Conservation (phyloP, 2,329 filamentous ascomycete genomes). For the Aspergillus niger region DNA sequence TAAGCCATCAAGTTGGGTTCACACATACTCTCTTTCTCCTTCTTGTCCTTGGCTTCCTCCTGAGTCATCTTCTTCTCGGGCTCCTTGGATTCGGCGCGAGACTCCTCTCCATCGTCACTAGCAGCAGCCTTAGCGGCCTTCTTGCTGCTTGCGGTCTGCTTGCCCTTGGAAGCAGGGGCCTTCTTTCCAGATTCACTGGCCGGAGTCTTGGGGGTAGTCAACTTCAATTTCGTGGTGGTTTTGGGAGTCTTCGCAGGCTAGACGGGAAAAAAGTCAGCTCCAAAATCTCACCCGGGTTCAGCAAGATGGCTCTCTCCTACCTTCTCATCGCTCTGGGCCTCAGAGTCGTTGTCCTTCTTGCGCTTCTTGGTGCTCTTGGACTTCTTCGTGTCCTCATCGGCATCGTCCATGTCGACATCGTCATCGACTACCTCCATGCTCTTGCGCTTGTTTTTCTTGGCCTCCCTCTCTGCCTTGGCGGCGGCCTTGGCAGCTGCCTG, state of each 20-base stretch:
- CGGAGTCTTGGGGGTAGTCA: slow-evolving; percentile 62
- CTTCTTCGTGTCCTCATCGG: slow-evolving; percentile 51
- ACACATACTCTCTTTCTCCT: slow-evolving; percentile 57
- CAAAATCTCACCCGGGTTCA: not conserved
- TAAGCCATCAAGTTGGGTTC: not conserved
- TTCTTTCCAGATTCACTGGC: slow-evolving; percentile 49
- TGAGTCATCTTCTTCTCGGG: slow-evolving; percentile 58
- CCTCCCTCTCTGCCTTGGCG: slow-evolving; percentile 56
- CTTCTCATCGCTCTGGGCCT: slow-evolving; percentile 70
- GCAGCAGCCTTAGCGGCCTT: slow-evolving; percentile 59
- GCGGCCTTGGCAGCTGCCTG: slow-evolving; percentile 58
- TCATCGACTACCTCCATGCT: slow-evolving; percentile 54
- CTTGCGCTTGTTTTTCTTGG: slow-evolving; percentile 53
- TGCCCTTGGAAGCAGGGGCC: slow-evolving; percentile 55
- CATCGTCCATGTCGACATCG: slow-evolving; percentile 58
- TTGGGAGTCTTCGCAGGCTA: slow-evolving; percentile 68
- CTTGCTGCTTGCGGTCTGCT: slow-evolving; percentile 59
- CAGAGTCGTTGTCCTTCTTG: slow-evolving; percentile 68
- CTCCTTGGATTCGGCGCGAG: slow-evolving; percentile 54
- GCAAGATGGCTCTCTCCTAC: slow-evolving; percentile 46
- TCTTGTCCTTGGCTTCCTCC: slow-evolving; percentile 58
- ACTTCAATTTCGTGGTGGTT: slow-evolving; percentile 54
- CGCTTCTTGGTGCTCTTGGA: slow-evolving; percentile 71
- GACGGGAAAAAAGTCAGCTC: slow-evolving; percentile 29
- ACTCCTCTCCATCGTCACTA: slow-evolving; percentile 62